Evolutionary conservation across 768 basidiomycete genomes (phyloP).

Genomic region (Mycena rosella): DNA sequence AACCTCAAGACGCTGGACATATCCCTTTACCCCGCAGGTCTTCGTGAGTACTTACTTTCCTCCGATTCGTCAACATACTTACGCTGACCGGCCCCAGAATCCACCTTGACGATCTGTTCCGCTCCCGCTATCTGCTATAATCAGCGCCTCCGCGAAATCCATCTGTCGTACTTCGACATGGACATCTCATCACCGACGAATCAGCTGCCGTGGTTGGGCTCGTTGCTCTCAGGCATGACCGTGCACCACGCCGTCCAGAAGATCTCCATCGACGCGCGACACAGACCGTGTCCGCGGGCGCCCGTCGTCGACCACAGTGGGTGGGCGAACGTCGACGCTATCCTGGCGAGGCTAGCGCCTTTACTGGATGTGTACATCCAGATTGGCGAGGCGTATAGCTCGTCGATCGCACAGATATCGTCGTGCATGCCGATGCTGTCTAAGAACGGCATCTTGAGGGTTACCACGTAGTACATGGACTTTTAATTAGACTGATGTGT

Average conservation of each 20-base stretch:
- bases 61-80: not conserved
- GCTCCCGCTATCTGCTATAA: conserved; percentile 31
- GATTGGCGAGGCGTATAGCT: conserved; percentile 2
- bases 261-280: conserved; percentile 21
- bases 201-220: conserved; percentile 27
- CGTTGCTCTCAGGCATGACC: conserved; percentile 22
- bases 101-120: not conserved
- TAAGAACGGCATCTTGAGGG: not conserved
- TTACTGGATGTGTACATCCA: conserved; percentile 14
- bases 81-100: not conserved
- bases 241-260: conserved; percentile 3
- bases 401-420: not conserved
- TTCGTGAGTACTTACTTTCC: conserved; percentile 5
- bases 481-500: conserved; percentile 13
- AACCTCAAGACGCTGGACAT: conserved; percentile 23
- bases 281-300: not conserved
- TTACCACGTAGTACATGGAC: conserved; percentile 24
- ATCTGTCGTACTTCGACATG: conserved; percentile 25
- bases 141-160: conserved; percentile 19
- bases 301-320: conserved; percentile 9
- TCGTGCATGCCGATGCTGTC: conserved; percentile 15
- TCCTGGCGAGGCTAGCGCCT: conserved; percentile 2
- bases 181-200: conserved; percentile 26
- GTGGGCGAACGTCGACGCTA: conserved; percentile 18
- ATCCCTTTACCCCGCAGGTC: conserved; percentile 14